Evolutionary conservation across 2,329 filamentous ascomycete genomes (phyloP), one percentile per base, ranked within the genome.

Genomic region (Gaeumannomyces sp.): DNA sequence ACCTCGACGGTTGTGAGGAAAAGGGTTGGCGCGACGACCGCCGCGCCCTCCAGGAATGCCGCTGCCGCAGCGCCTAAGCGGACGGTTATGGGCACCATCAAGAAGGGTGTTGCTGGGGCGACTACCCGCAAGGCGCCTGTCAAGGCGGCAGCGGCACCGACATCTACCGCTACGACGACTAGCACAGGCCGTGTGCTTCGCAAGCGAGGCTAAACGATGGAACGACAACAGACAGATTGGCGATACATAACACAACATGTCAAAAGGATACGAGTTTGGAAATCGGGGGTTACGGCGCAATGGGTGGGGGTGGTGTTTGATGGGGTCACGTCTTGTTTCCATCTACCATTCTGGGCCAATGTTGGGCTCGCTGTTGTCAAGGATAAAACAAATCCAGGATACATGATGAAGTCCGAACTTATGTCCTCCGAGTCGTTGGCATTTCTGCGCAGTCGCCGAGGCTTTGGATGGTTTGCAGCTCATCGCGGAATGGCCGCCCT

Each of bases 1-100:
- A 84, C 83, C 19, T 83, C 85, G 10, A 90, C 89, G 0, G 85
- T 90, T 28, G 80, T 89, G 59, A 83, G 83, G 74, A 89, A 85
- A 73, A 73, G 78, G 25, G 53, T 66, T 1, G 38, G 62, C 6
- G 65, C 65, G 14, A 45, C 63, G 0, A 72, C 77, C 33, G 73
- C 77, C 5, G 71, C 74, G 25, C 69, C 75, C 35, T 67, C 73
- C n/a, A 75, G 77, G 3, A 74, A 53, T 33, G 53, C 62, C 4
- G 27, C 57, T 64, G 74, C 79, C 1, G 72, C 79, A 1, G 70
- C 74, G 3, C 67, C 77, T 3, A 87, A 83, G 73, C 83, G 80
- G 71, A 82, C 81, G 1, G 79, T 83, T 4, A 83, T 84, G 76
- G 77, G 78, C 60, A 82, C 83, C 27, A 80, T 85, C 60, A 84